These are phyloP conservation scores for Candolleomyces eurysporus DNA, from an alignment of 768 basidiomycete genomes.

Conservation along the genomic window DNA sequence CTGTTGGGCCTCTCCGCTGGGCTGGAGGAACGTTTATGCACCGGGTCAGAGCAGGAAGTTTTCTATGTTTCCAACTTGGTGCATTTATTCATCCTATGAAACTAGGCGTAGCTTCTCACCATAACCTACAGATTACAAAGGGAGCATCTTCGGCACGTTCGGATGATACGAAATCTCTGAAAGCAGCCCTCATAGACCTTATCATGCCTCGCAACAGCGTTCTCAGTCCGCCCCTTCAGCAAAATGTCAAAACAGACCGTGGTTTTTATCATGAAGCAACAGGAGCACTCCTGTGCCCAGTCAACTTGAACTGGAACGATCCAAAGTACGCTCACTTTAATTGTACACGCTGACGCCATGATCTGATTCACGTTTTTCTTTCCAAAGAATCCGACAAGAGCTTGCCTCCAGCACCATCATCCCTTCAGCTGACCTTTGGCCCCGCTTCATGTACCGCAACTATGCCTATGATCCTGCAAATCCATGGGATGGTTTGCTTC, in stretches of 20 bases:
- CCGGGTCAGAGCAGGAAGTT: slow-evolving; percentile 17
- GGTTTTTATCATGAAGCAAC: slow-evolving; percentile 14
- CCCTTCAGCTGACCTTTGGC: slow-evolving; percentile 24
- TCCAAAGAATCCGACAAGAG: slow-evolving; percentile 7
- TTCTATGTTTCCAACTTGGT: slow-evolving; percentile 18
- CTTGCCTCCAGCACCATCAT: slow-evolving; percentile 13
- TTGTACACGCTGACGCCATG: no score
- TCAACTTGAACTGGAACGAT: slow-evolving; percentile 10
- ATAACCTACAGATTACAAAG: slow-evolving; percentile 19
- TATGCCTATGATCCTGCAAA: slow-evolving; percentile 20
- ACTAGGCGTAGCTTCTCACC: no score
- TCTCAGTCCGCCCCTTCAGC: slow-evolving; percentile 9
- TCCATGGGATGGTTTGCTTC: slow-evolving; percentile 25
- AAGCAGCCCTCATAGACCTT: slow-evolving; percentile 21
- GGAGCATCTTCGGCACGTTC: slow-evolving; percentile 17
- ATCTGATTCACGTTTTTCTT: no score
- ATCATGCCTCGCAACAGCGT: slow-evolving; percentile 17
- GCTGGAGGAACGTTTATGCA: slow-evolving; percentile 11
- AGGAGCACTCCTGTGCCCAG: slow-evolving; percentile 17
- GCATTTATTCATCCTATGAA: background rate
- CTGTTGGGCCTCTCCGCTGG: slow-evolving; percentile 9
- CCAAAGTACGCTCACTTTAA: slow-evolving; percentile 8
- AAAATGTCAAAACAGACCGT: slow-evolving; percentile 8
- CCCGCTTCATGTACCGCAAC: slow-evolving; percentile 17
- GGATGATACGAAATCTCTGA: slow-evolving; percentile 17